Conservation (phyloP, 345 rosid species). For the Pugionium cornutum region DNA sequence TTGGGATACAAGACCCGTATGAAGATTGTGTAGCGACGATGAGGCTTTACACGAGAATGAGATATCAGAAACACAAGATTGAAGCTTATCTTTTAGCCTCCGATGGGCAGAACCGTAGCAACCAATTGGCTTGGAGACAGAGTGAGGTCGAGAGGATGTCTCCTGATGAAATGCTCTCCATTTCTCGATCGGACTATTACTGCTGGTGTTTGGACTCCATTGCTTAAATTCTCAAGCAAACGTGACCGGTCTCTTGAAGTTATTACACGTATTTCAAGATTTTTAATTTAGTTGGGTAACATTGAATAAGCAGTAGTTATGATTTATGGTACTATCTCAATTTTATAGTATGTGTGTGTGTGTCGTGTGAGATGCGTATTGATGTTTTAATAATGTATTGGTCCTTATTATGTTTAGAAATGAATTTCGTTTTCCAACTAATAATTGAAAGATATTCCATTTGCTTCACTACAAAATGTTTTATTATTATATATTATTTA, state of each 20-base stretch:
- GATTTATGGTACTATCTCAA: constrained; percentile 13
- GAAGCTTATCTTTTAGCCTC: constrained; percentile 69
- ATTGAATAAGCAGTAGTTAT: constrained; percentile 22
- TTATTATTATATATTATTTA: too few relatives aligned
- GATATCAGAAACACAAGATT: constrained; percentile 56
- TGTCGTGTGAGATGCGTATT: constrained; percentile 17
- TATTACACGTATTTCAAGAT: background rate
- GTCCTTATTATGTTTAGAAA: too few relatives aligned
- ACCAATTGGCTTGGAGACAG: constrained; percentile 77
- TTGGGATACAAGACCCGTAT: constrained; percentile 72
- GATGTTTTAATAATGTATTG: constrained; percentile 5
- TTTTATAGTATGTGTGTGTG: background rate
- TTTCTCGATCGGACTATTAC: constrained; percentile 81
- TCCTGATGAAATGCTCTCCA: constrained; percentile 65
- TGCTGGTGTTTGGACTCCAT: constrained; percentile 89
- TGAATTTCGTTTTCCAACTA: too few relatives aligned
- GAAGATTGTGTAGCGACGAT: constrained; percentile 88
- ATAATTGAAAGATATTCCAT: too few relatives aligned
- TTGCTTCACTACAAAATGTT: too few relatives aligned
- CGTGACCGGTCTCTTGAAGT: too few relatives aligned
- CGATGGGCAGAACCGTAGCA: constrained; percentile 75
- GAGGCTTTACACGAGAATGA: constrained; percentile 93
- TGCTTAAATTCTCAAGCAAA: constrained; percentile 5
- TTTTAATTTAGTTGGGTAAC: background rate
- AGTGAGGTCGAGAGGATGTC: constrained; percentile 77